phyloP scores from a whole-genome alignment of 2,329 filamentous ascomycete species.

The Aureobasidium sp. region DNA sequence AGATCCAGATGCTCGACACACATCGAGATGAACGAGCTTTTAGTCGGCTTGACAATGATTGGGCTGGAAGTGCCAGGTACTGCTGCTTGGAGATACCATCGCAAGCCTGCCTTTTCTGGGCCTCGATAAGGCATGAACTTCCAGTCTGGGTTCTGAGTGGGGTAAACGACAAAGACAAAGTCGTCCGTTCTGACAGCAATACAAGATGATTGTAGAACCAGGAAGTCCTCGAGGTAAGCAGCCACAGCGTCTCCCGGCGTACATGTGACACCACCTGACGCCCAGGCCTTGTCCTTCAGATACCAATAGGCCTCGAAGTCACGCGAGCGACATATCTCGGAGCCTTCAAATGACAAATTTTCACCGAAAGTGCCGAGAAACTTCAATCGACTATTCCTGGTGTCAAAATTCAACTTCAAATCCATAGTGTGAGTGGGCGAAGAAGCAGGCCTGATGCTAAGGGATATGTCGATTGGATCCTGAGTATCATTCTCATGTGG shows the following conservation, averaged over 20 bases:
- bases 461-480: neutral
- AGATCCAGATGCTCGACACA: slow-evolving; percentile 4
- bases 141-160: slow-evolving; percentile 23
- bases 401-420: neutral
- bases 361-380: neutral
- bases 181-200: slow-evolving; percentile 17
- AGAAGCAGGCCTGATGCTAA: neutral
- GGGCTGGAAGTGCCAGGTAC: neutral
- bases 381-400: neutral
- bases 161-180: slow-evolving; percentile 23
- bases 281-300: neutral
- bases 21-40: neutral
- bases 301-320: slow-evolving; percentile 15
- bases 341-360: neutral
- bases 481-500: neutral
- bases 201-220: slow-evolving; percentile 20
- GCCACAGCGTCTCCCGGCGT: neutral
- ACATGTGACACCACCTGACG: neutral
- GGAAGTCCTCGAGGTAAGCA: slow-evolving; percentile 19
- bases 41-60: neutral
- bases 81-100: slow-evolving; percentile 13
- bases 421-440: neutral
- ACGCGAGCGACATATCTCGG: neutral
- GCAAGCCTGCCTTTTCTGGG: neutral
- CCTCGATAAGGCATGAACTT: slow-evolving; percentile 20